A percentile compares a stretch with the other conserved stretches of the same genome.
phyloP scores from a whole-genome alignment of 2,329 filamentous ascomycete species.

The Dactylellina cionopaga region DNA sequence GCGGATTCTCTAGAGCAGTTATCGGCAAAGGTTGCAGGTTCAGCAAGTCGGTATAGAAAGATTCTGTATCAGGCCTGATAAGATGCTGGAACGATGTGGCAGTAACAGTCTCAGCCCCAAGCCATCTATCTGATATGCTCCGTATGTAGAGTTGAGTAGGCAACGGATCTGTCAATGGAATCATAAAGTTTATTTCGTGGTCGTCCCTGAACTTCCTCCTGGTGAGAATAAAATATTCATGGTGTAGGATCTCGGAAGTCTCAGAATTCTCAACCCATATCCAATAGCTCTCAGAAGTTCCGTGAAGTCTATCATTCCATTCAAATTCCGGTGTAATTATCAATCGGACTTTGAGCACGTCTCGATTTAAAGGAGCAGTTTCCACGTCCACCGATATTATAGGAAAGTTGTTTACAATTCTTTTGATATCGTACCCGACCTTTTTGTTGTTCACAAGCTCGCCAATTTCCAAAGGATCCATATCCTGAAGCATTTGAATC shows the following conservation, averaged over 20 bases:
- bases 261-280: constrained; percentile 99
- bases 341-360: constrained; percentile 90
- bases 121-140: constrained; percentile 92
- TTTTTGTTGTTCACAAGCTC: constrained; percentile 87
- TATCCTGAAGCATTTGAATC: constrained; percentile 86
- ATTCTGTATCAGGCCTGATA: constrained; percentile 96
- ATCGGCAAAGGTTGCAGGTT: constrained; percentile 91
- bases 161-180: constrained; percentile 89
- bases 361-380: constrained; percentile 92
- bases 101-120: constrained; percentile 94
- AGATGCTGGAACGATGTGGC: constrained; percentile 97
- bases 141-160: constrained; percentile 96
- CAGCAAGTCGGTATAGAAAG: constrained; percentile 92
- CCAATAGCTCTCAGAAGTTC: constrained; percentile 95
- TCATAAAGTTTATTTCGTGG: constrained; percentile 98
- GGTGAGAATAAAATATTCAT: constrained; percentile 94
- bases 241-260: constrained; percentile 95
- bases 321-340: constrained; percentile 87
- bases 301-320: constrained; percentile 95
- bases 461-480: constrained; percentile 92
- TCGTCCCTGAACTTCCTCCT: constrained; percentile 90
- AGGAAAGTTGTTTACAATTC: constrained; percentile 87
- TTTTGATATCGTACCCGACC: constrained; percentile 83
- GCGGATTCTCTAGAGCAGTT: constrained; percentile 83
- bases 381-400: constrained; percentile 90